phyloP scores from a whole-genome alignment of 345 rosid genomes.

The Hypericum androsaemum region DNA sequence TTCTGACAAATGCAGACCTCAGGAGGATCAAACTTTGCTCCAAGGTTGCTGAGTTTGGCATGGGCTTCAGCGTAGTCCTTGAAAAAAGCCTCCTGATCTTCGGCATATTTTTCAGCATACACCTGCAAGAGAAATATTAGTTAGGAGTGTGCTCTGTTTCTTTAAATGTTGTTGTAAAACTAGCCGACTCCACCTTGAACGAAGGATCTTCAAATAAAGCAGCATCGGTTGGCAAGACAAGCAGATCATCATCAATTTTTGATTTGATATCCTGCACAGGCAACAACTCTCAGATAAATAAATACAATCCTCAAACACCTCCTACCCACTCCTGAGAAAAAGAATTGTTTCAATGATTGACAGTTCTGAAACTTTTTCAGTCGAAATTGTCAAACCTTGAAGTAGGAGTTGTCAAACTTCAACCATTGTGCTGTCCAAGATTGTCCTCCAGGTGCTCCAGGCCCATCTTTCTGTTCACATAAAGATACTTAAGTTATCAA shows the following conservation, averaged over 20 bases:
- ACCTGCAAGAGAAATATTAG: slow-evolving; percentile 32
- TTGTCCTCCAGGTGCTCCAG: slow-evolving; percentile 96
- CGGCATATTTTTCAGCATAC: slow-evolving; percentile 85
- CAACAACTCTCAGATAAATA: slow-evolving; percentile 12
- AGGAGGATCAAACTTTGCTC: slow-evolving; percentile 89
- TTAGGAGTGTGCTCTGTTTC: slow-evolving; percentile 10
- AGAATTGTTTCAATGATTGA: neutral
- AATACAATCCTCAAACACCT: neutral
- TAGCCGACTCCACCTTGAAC: slow-evolving; percentile 50
- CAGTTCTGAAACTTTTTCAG: slow-evolving; percentile 18
- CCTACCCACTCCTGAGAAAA: neutral
- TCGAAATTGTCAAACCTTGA: slow-evolving; percentile 84
- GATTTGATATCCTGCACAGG: slow-evolving; percentile 63
- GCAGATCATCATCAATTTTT: slow-evolving; percentile 62
- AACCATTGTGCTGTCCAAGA: slow-evolving; percentile 96
- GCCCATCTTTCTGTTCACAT: slow-evolving; percentile 72
- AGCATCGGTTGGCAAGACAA: slow-evolving; percentile 90
- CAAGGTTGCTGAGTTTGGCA: slow-evolving; percentile 86
- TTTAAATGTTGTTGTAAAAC: neutral
- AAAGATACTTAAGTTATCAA: neutral
- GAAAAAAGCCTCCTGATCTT: slow-evolving; percentile 73
- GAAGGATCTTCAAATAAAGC: slow-evolving; percentile 85
- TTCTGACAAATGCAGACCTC: slow-evolving; percentile 44
- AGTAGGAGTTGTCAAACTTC: slow-evolving; percentile 89
- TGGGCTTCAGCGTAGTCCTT: slow-evolving; percentile 96